These are phyloP conservation scores for Aspergillus persii DNA, from an alignment of 2,329 filamentous ascomycete genomes.

Conservation along the genomic window DNA sequence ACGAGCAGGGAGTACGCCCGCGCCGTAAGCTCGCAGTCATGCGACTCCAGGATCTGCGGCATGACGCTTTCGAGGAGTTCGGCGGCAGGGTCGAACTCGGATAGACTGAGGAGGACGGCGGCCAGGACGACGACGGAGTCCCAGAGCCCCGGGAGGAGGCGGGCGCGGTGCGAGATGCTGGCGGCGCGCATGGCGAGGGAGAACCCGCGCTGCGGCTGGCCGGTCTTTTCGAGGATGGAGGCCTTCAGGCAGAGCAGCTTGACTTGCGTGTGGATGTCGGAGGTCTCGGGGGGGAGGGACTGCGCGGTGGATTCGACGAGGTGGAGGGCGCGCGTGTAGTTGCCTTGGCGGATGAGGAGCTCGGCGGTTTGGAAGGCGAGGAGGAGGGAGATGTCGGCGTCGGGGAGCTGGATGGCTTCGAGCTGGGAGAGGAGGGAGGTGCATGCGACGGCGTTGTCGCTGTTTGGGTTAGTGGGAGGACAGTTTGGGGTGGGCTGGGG, in stretches of 20 bases:
- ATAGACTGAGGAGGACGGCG: conserved; percentile 65
- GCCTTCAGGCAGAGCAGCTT: conserved; percentile 72
- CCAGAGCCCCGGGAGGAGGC: conserved; percentile 69
- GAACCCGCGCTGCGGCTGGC: conserved; percentile 71
- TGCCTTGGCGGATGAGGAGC: conserved; percentile 53
- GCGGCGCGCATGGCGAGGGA: conserved; percentile 74
- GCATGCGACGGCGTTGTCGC: conserved; percentile 57
- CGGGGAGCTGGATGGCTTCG: conserved; percentile 50
- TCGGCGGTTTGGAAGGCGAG: conserved; percentile 61
- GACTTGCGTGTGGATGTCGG: conserved; percentile 67
- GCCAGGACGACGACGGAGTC: conserved; percentile 66
- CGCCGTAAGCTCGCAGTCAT: conserved; percentile 61
- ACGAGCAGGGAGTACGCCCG: conserved; percentile 68
- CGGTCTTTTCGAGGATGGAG: conserved; percentile 64
- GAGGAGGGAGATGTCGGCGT: conserved; percentile 60
- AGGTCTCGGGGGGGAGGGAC: conserved; percentile 53
- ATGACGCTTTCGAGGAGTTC: conserved; percentile 67
- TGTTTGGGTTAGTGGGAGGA: conserved; percentile 26
- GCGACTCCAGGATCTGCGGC: conserved; percentile 73
- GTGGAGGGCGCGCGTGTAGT: conserved; percentile 54
- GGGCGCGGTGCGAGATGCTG: conserved; percentile 67
- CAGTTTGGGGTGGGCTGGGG: background rate
- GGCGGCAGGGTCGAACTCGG: conserved; percentile 67
- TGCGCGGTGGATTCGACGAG: conserved; percentile 54
- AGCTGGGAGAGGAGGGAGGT: conserved; percentile 58